These are phyloP conservation scores for Penicillium sp. DNA, from an alignment of 2,329 filamentous ascomycete species.

Conservation along the genomic window DNA sequence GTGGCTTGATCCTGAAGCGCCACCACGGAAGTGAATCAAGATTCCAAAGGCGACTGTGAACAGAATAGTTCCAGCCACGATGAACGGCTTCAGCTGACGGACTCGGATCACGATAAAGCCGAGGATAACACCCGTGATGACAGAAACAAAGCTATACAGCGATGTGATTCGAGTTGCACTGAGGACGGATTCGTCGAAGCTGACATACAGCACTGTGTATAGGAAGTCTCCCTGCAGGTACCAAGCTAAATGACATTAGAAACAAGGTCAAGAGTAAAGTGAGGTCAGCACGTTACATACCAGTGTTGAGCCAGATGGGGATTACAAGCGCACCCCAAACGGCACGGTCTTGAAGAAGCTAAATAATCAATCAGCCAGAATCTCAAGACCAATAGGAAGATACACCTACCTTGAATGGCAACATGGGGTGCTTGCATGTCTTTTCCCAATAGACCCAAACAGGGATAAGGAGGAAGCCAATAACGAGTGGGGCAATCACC, in stretches of 20 bases:
- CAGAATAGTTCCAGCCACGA: constrained; percentile 60
- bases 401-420: constrained; percentile 55
- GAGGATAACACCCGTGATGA: constrained; percentile 58
- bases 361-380: constrained; percentile 1
- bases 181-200: constrained; percentile 60
- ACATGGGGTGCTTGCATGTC: constrained; percentile 53
- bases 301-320: constrained; percentile 36
- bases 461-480: constrained; percentile 54
- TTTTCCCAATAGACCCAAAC: constrained; percentile 58
- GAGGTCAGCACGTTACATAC: constrained; percentile 9
- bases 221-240: constrained; percentile 66
- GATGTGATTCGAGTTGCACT: constrained; percentile 61
- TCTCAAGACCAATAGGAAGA: not conserved
- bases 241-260: constrained; percentile 48
- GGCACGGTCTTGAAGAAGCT: constrained; percentile 62
- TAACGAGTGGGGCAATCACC: constrained; percentile 53
- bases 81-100: constrained; percentile 64
- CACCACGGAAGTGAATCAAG: constrained; percentile 64
- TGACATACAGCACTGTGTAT: constrained; percentile 63
- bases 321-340: constrained; percentile 66
- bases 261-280: not conserved
- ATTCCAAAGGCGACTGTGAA: constrained; percentile 68
- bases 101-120: constrained; percentile 60
- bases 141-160: constrained; percentile 60
- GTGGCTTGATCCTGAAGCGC: constrained; percentile 44